phyloP scores from a whole-genome alignment of 1,284 basidiomycete genomes.

The Ganoderma resinaceum region DNA sequence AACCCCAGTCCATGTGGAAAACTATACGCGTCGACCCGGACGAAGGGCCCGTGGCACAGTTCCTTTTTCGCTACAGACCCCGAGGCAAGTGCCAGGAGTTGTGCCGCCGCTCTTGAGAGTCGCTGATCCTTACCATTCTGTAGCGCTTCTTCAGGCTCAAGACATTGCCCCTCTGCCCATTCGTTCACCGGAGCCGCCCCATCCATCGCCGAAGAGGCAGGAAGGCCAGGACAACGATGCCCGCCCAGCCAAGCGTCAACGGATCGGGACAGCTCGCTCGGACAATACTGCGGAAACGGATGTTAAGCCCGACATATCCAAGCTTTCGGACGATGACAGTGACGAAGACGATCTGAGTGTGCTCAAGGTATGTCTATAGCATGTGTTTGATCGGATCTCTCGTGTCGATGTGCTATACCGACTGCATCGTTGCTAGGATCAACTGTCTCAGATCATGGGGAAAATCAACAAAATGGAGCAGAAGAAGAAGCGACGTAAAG shows the following conservation, averaged over 20 bases:
- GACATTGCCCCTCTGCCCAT: conserved; percentile 1
- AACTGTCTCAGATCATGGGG: background rate
- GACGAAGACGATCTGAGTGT: background rate
- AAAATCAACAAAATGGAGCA: background rate
- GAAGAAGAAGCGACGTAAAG: background rate
- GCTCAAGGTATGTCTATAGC: background rate
- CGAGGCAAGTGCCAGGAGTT: background rate
- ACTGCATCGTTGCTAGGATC: background rate
- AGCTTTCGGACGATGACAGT: background rate
- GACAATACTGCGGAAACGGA: background rate
- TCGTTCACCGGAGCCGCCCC: background rate
- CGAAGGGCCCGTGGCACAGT: background rate
- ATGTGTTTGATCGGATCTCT: background rate
- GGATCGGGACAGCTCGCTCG: background rate
- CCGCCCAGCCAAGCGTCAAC: background rate
- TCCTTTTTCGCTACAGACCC: conserved; percentile 14
- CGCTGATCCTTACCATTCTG: background rate
- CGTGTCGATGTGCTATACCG: background rate
- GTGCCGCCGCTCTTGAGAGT: background rate
- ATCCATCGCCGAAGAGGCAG: background rate
- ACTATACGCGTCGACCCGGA: background rate
- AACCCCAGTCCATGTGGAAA: background rate
- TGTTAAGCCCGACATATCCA: background rate
- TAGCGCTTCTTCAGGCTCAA: conserved; percentile 14
- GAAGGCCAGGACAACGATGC: background rate